phyloP scores from a whole-genome alignment of 2,329 filamentous ascomycete species.

The Pseudopithomyces maydicus region DNA sequence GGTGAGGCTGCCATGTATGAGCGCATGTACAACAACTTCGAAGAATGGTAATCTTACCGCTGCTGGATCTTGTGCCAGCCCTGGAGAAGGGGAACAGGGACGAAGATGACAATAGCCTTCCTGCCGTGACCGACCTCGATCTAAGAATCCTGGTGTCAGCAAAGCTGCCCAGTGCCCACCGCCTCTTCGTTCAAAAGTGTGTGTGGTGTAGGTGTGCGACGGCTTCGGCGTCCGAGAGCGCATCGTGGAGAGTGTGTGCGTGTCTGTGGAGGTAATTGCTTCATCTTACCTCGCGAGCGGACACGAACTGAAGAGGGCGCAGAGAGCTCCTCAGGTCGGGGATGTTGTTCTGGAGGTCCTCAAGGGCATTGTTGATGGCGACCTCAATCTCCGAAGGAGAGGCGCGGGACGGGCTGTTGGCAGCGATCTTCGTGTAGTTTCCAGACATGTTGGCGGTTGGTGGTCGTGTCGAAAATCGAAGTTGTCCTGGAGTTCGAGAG shows the following conservation, averaged over 20 bases:
- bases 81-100: slow-evolving; percentile 97
- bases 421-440: slow-evolving; percentile 85
- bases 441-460: slow-evolving; percentile 63
- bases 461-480: slow-evolving; percentile 34
- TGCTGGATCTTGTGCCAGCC: slow-evolving; percentile 99
- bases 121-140: slow-evolving; percentile 99
- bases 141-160: slow-evolving; percentile 69
- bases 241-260: slow-evolving; percentile 16
- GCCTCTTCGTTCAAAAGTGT: slow-evolving; percentile 53
- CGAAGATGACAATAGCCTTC: slow-evolving; percentile 99
- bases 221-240: slow-evolving; percentile 33
- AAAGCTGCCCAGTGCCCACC: slow-evolving; percentile 61
- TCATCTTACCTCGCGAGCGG: slow-evolving; percentile 95
- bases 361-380: slow-evolving; percentile 79
- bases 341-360: slow-evolving; percentile 98
- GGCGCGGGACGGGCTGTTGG: slow-evolving; percentile 94
- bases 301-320: slow-evolving; percentile 97
- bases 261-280: slow-evolving; percentile 29
- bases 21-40: neutral
- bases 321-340: slow-evolving; percentile 95
- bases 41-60: slow-evolving; percentile 71
- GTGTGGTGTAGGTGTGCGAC: slow-evolving; percentile 27
- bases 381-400: slow-evolving; percentile 97
- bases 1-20: slow-evolving; percentile 71
- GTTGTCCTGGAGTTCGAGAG: slow-evolving; percentile 20